Base-by-base conservation (phyloP, 2,329 filamentous ascomycete genomes). In the Neophaeococcomyces mojaviensis region DNA sequence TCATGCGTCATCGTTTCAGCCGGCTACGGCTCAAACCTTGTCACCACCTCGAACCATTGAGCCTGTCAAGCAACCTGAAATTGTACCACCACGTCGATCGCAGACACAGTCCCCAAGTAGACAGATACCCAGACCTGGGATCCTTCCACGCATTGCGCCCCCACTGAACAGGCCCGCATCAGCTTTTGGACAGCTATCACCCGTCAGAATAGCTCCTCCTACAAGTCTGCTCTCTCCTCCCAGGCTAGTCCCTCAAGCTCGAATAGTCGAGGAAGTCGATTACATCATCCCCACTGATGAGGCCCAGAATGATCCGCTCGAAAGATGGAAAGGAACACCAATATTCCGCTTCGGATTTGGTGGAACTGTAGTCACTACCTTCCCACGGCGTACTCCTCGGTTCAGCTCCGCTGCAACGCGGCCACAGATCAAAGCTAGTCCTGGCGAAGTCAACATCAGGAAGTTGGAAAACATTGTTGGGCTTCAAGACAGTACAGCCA, bases 241-340 rank as follows among this genome's bases (percentile, higher is more conserved):
- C 30, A 51, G 50, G 9, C 26, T 54, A 5, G 51, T 61, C 22
- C 55, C 60, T 10, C 65, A 66, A 32, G 61, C 61, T 24, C 63
- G 65, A 31, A 66, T 70, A 37, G 64, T 70, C 12, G 65, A 70
- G 20, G 69, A 74, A 19, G 63, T 79, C 13, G 68, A 73, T 16
- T 81, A 77, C 49, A 73, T 81, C 42, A 56, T 68, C 4, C 79
- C 79, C 3, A 68, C 67, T 39, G 78, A 73, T 53, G 77, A 77
- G 38, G 70, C 71, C 31, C 68, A 71, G 58, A 67, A 79, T 15
- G 92, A 98, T 66, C 80, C 82, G 2, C 70, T 98, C 5, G 77
- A 94, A 61, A 77, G 92, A 54, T 98, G 92, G 92, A 88, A 85
- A 66, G 94, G 94, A 2, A 77, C 79, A 10, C 92, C 94, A 0